phyloP scores from a whole-genome alignment of 345 rosid genomes.

The Aethionema arabicum region DNA sequence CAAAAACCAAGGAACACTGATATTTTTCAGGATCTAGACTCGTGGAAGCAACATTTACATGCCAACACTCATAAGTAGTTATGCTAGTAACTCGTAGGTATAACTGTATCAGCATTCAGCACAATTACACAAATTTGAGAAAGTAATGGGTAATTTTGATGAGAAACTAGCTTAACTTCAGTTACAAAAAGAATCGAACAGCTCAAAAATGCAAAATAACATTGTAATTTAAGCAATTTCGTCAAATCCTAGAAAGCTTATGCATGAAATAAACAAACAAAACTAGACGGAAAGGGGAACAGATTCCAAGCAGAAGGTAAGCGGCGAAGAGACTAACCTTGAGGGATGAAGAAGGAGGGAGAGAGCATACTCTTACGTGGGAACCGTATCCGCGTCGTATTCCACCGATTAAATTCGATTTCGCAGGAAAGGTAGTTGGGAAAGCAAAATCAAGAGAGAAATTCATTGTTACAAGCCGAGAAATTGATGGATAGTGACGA shows the following conservation, averaged over 20 bases:
- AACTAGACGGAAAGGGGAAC: not conserved
- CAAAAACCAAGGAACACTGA: slow-evolving; percentile 3
- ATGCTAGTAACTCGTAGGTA: not conserved
- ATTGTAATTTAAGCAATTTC: not conserved
- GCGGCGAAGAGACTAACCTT: slow-evolving; percentile 16
- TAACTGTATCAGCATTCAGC: not conserved
- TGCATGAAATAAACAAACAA: not conserved
- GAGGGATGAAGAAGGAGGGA: slow-evolving; percentile 26
- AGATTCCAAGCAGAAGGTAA: not conserved
- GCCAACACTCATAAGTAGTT: not conserved
- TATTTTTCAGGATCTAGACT: not conserved
- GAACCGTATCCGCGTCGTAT: slow-evolving; percentile 18
- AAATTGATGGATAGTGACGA: not conserved
- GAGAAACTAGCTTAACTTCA: not conserved
- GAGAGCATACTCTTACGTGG: slow-evolving; percentile 25
- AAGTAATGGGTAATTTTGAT: not conserved
- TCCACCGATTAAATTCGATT: slow-evolving; percentile 7
- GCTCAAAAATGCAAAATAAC: not conserved
- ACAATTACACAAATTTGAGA: slow-evolving; percentile 13
- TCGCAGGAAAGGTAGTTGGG: slow-evolving; percentile 18
- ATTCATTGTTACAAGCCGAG: slow-evolving; percentile 6
- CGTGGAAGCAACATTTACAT: not conserved
- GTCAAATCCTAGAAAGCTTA: slow-evolving; percentile 5
- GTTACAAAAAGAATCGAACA: not conserved
- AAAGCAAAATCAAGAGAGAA: slow-evolving; percentile 18